Evolutionary conservation across 1,284 basidiomycete species (phyloP).

Genomic region (Puccinia novopanici): DNA sequence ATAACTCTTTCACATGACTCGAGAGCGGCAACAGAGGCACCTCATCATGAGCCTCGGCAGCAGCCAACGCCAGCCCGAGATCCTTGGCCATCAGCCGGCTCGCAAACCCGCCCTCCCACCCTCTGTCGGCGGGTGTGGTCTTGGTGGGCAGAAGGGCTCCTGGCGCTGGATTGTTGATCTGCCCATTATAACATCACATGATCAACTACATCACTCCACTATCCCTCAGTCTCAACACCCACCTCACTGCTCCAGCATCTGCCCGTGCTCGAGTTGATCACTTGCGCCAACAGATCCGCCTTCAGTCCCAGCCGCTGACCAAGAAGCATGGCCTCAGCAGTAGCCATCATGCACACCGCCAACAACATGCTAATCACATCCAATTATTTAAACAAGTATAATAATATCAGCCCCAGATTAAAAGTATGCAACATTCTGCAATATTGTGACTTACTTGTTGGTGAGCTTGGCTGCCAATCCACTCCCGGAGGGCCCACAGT

Average conservation of each 20-base stretch:
- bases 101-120: conserved; percentile 40
- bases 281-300: conserved; percentile 71
- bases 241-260: conserved; percentile 50
- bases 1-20: conserved; percentile 7
- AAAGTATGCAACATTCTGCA: no score
- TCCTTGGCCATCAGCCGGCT: conserved; percentile 44
- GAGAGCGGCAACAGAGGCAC: conserved; percentile 15
- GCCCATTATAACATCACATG: no score
- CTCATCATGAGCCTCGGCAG: neutral
- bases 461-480: conserved; percentile 83
- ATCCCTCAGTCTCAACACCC: no score
- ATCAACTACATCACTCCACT: no score
- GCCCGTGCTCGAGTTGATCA: conserved; percentile 81
- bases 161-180: conserved; percentile 48
- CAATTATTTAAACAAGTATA: no score
- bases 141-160: conserved; percentile 5
- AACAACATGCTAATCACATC: conserved; percentile 56
- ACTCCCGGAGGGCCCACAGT: conserved; percentile 82
- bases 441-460: conserved; percentile 78
- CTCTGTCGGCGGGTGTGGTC: conserved; percentile 28
- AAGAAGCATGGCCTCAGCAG: conserved; percentile 83
- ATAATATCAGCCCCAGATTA: no score
- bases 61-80: conserved; percentile 16
- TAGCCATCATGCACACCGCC: conserved; percentile 57
- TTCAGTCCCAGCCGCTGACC: conserved; percentile 75